Evolutionary conservation across 768 basidiomycete species (phyloP).

Genomic region (Leccinum boreale): DNA sequence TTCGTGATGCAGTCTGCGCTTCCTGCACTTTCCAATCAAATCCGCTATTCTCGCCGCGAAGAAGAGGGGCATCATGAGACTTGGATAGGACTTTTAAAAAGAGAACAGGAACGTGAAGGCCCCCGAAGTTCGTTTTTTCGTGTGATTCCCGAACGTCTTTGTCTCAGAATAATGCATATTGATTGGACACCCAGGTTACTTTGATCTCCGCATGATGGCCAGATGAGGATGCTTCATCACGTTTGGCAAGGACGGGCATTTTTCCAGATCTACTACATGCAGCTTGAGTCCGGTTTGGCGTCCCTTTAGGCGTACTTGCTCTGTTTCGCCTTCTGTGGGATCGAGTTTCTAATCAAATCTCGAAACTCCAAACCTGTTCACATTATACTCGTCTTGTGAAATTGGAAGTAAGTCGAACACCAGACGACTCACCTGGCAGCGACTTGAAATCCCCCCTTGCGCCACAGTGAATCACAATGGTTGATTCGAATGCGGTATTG

Average conservation of each 20-base stretch:
- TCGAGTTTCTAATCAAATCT: background rate
- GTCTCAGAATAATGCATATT: background rate
- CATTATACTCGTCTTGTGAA: background rate
- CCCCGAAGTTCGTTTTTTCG: background rate
- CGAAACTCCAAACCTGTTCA: background rate
- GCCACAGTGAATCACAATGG: background rate
- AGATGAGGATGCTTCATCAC: background rate
- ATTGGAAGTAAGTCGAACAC: background rate
- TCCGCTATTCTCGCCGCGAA: background rate
- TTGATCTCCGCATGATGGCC: slow-evolving; percentile 4
- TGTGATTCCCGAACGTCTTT: background rate
- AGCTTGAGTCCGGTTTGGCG: background rate
- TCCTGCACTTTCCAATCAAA: background rate
- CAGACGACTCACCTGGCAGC: background rate
- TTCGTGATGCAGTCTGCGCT: background rate
- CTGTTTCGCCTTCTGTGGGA: background rate
- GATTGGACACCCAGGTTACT: background rate
- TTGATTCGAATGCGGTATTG: background rate
- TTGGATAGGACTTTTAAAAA: background rate
- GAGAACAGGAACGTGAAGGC: background rate
- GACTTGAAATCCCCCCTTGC: background rate
- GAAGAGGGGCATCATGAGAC: background rate
- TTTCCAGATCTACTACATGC: background rate
- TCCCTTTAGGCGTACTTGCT: background rate
- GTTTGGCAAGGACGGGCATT: background rate